Evolutionary conservation across 192 early-diverging fungal genomes (phyloP).

Genomic region (Backusella psychrophila): DNA sequence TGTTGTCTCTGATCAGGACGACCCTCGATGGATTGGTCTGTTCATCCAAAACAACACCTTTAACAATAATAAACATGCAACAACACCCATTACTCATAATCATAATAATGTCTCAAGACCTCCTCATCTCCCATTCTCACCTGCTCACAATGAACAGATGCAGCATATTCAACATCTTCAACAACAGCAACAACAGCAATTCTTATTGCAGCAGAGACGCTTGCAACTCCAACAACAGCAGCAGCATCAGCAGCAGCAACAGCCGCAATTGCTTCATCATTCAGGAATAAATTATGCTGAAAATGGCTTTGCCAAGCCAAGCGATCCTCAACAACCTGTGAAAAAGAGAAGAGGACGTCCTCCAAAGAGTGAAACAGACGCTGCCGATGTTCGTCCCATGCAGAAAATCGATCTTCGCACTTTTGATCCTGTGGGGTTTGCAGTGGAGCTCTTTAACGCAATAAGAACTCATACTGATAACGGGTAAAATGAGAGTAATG

Average conservation of each 20-base stretch:
- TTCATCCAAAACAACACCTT: not conserved
- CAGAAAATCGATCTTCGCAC: constrained; percentile 19
- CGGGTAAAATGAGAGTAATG: constrained; percentile 27
- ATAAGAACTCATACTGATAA: constrained; percentile 46
- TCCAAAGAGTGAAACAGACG: constrained; percentile 30
- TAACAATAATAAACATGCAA: not conserved
- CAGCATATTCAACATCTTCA: not conserved
- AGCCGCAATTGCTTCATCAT: constrained; percentile 1
- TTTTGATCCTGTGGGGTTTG: constrained; percentile 24
- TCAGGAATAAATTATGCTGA: not conserved
- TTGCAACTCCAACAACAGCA: not conserved
- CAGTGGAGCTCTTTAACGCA: constrained; percentile 40
- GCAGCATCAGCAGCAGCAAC: not conserved
- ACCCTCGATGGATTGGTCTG: constrained; percentile 35
- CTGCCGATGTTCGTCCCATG: constrained; percentile 11
- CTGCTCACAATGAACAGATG: not conserved
- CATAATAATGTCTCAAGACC: not conserved
- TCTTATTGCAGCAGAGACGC: not conserved
- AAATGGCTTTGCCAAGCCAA: not conserved
- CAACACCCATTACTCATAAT: not conserved
- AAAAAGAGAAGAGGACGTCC: constrained; percentile 26
- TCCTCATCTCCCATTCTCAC: not conserved
- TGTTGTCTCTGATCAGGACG: constrained; percentile 64
- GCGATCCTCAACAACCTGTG: not conserved
- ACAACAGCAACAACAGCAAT: not conserved